Evolutionary conservation across 495 filamentous ascomycete genomes (phyloP), one percentile per base, ranked within the genome.

Genomic region (Penicillium macrosclerotiorum): DNA sequence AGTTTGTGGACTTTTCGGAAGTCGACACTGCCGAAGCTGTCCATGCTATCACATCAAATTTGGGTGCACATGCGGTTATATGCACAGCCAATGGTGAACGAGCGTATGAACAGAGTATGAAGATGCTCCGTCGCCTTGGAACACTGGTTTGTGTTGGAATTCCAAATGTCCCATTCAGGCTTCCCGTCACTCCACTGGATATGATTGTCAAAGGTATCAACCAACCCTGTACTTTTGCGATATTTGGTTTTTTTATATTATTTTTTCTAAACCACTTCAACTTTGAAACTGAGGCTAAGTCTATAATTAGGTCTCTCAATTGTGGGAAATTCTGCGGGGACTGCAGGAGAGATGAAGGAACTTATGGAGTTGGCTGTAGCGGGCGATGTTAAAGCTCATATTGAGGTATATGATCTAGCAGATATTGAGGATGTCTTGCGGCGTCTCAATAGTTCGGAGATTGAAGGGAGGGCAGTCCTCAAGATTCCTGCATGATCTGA

Each of bases 101-200:
- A 11, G 64, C 68, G n/a, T 75, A 73, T 35, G 54, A 54, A 16
- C 67, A 72, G 40, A 69, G 67, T 27, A 57, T 71, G 59, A 53
- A 61, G 3, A 57, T 71, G 45, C 52, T 72, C 7, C 69, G 72
- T 14, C 56, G 62, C 0, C 53, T 72, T 2, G 72, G 68, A 3
- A 69, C 65, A 1, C 52, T 72, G 8, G 72, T 73, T 11, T 75
- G 72, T 33, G 69, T 73, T 3, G 71, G 71, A 16, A 70, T 73
- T 16, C 70, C 70, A 4, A 65, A 54, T 50, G 41, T 54, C 4
- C 61, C 66, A 8, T 72, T 73, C 39, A 50, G 43, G 9, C 34
- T 71, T 9, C 68, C 69, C 6, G 64, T 63, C 9, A 67, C 66
- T 3, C 71, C 71, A 20, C 64, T 75, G 33, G 71, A 72, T 26